Evolutionary conservation across 495 filamentous ascomycete species (phyloP).

Genomic region (Penicillium antarcticum): DNA sequence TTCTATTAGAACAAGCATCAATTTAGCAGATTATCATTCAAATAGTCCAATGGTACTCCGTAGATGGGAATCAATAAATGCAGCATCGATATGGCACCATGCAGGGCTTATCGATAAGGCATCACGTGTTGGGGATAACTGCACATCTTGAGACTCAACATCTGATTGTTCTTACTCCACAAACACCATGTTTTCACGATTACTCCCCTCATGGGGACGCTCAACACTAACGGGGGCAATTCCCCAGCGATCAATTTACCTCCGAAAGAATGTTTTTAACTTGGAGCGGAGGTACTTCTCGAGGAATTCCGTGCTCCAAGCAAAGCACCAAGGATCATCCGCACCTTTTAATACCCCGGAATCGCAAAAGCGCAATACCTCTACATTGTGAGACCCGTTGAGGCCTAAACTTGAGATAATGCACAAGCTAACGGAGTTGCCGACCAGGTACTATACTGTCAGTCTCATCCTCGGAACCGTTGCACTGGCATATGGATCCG

Average conservation of each 20-base stretch:
- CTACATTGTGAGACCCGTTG: conserved; percentile 34
- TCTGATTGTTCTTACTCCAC: conserved; percentile 9
- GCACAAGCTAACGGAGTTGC: not conserved
- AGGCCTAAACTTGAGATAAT: not conserved
- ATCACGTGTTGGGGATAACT: conserved; percentile 18
- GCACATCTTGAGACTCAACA: conserved; percentile 7
- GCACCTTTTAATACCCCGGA: conserved; percentile 41
- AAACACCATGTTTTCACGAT: conserved; percentile 33
- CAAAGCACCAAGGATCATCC: conserved; percentile 27
- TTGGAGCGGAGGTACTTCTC: conserved; percentile 37
- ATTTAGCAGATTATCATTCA: too few species aligned
- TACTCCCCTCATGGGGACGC: conserved; percentile 26
- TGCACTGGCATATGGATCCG: conserved; percentile 89
- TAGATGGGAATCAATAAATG: too few species aligned
- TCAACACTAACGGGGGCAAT: conserved; percentile 13
- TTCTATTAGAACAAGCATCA: too few species aligned
- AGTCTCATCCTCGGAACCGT: conserved; percentile 87
- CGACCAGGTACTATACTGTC: conserved; percentile 72
- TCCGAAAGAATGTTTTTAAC: conserved; percentile 14
- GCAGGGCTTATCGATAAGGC: conserved; percentile 15
- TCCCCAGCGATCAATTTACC: conserved; percentile 11
- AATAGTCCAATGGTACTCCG: too few species aligned
- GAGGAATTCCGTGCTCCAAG: conserved; percentile 27
- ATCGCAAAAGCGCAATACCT: conserved; percentile 41
- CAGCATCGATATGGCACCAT: too few species aligned